phyloP scores from a whole-genome alignment of 768 basidiomycete genomes.

The Mycena kentingensis region DNA sequence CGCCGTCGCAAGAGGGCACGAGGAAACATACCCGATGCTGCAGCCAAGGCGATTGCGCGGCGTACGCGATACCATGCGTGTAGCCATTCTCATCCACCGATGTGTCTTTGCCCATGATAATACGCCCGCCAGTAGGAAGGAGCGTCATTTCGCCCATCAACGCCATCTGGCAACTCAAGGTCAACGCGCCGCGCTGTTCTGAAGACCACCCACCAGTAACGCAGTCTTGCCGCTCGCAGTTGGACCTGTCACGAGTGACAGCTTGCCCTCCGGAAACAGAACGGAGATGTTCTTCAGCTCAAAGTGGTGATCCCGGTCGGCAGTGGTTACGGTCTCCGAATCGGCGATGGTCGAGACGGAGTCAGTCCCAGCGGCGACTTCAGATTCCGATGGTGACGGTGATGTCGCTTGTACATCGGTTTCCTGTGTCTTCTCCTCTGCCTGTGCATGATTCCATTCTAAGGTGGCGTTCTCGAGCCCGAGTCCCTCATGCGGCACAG shows the following conservation, averaged over 20 bases:
- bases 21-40: constrained; percentile 47
- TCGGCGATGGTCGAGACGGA: constrained; percentile 25
- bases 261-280: constrained; percentile 67
- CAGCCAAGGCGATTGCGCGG: constrained; percentile 72
- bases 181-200: not conserved
- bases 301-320: constrained; percentile 50
- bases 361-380: constrained; percentile 21
- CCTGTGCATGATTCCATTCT: constrained; percentile 59
- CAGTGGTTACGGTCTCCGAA: constrained; percentile 24
- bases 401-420: constrained; percentile 24
- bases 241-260: constrained; percentile 75
- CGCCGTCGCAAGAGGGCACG: not conserved
- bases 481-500: constrained; percentile 44
- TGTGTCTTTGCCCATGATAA: constrained; percentile 68
- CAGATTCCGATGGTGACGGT: constrained; percentile 9
- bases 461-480: constrained; percentile 62
- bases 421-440: constrained; percentile 18
- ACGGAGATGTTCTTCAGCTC: constrained; percentile 68
- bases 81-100: constrained; percentile 60
- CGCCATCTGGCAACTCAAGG: constrained; percentile 50
- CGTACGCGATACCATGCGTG: constrained; percentile 68
- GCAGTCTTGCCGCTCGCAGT: constrained; percentile 87
- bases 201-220: constrained; percentile 49
- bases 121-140: constrained; percentile 41
- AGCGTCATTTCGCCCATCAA: constrained; percentile 72